Evolutionary conservation across 1,139 yeast genomes (phyloP), one percentile per base, ranked within the genome.

Genomic region (Hyphopichia burtonii): DNA sequence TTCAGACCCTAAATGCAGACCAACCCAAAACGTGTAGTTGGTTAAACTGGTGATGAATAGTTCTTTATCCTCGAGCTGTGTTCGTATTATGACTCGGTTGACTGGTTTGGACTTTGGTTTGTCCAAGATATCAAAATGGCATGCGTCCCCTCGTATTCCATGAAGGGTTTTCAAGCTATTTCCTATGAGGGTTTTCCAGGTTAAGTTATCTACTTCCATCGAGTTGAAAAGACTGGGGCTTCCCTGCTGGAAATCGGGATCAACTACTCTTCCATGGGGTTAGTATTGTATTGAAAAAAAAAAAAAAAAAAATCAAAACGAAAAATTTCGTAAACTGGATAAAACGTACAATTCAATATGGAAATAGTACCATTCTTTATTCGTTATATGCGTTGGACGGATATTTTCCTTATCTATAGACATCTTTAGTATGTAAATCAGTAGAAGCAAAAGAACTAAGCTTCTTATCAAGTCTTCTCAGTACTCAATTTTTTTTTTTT

Each of bases 81-180:
- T 53, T 47, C 63, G 49, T 5, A 69, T 46, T 3, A 60, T 43
- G 45, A 41, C 59, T 44, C 41, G 45, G 34, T 33, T 48, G 31
- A 37, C 51, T 8, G 41, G 41, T 41, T 44, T 44, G 10, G 41
- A 39, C 3, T 41, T 41, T 28, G 38, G 41, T 28, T 41, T 43
- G 28, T 53, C 54, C 12, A 65, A 46, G 5, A 69, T 46, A 39
- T 66, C 71, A 45, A 59, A 66, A 38, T 56, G 67, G 2, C 58
- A 44, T 1, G 73, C 52, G 44, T 66, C 72, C 1, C 75, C 75
- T 32, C 68, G 54, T 27, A 69, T 38, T 2, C 75, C 75, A 41
- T 69, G 65, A 37, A 66, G 47, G 37, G 61, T 62, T 18, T 53
- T 53, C 39, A 69, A 47, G 37, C 63, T 54, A 4, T 58, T 50